Evolutionary conservation across 176 grass and related monocot genomes (phyloP), one percentile per base, ranked within the genome.

Genomic region (Paspalum vaginatum): DNA sequence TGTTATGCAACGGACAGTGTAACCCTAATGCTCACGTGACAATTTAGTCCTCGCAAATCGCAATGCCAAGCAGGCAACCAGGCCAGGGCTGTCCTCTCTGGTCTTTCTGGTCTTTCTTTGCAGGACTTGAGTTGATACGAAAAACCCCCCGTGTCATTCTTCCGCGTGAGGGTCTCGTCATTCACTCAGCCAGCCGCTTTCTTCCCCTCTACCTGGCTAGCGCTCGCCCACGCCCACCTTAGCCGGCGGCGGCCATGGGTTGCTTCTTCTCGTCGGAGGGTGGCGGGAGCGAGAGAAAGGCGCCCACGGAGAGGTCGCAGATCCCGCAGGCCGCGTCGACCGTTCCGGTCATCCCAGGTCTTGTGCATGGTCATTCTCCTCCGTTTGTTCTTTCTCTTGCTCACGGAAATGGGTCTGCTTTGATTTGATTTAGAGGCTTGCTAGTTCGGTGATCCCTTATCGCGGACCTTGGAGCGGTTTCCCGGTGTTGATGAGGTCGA

Each of bases 191-290:
- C 81, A 70, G 21, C 39, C 20, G 22, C 61, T 75, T 64, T 59
- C 7, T 22, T 43, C 27, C 26, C 47, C 49, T 39, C 38, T 16
- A 40, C 53, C 16, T 17, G 9, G 32, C 16, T 40, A 9, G 3
- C 69, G 45, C 67, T 59, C 40, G 68, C 20, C 41, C 76, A 27
- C 37, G 59, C 16, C 18, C 10, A 22, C 38, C 32, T 65, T 27
- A 20, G 40, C 9, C 9, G 61, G 70, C 70, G 78, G 53, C 41
- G 42, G 66, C 69, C 69, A 88, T 88, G 87, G 87, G 87, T 39
- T 18, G 17, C 76, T 88, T 69, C 81, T 44, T 45, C 38, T 80
- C 87, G 4, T 84, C 63, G 49, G 43, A 80, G 61, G 70, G 77
- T 38, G 65, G 73, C 4, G 45, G 52, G 43, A 20, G 18, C 5